These are phyloP conservation scores for Cordyceps pruinosa DNA, from an alignment of 2,329 filamentous ascomycete species.

Conservation along the genomic window DNA sequence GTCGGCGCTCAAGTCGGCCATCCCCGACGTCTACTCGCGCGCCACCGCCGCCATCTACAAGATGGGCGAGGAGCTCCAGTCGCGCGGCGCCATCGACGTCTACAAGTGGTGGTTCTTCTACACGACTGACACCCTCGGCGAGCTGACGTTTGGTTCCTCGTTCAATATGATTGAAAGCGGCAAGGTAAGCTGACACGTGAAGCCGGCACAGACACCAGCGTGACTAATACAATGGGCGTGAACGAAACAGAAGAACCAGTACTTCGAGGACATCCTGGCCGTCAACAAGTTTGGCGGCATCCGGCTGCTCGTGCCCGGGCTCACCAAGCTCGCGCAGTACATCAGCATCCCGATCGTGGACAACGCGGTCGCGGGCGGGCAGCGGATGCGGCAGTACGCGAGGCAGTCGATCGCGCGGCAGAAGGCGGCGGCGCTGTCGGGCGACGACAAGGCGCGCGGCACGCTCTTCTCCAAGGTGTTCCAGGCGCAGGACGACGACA, in stretches of 20 bases:
- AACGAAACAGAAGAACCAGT: slow-evolving; percentile 9
- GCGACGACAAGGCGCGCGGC: slow-evolving; percentile 17
- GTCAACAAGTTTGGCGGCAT: slow-evolving; percentile 19
- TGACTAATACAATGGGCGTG: not conserved
- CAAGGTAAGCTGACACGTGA: slow-evolving; percentile 28
- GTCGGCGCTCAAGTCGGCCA: slow-evolving; percentile 25
- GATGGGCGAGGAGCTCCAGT: slow-evolving; percentile 38
- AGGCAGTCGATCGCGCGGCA: slow-evolving; percentile 24
- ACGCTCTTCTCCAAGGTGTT: slow-evolving; percentile 34
- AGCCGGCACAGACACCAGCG: not conserved
- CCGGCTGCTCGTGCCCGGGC: slow-evolving; percentile 22
- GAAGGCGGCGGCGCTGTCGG: slow-evolving; percentile 17
- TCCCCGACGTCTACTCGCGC: slow-evolving; percentile 28
- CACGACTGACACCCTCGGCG: slow-evolving; percentile 46
- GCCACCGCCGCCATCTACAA: slow-evolving; percentile 33
- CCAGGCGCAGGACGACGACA: slow-evolving; percentile 25
- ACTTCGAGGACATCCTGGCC: slow-evolving; percentile 8
- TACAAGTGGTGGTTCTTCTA: slow-evolving; percentile 49
- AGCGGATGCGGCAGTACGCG: slow-evolving; percentile 21
- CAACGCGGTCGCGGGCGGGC: slow-evolving; percentile 1
- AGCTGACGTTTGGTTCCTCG: slow-evolving; percentile 49
- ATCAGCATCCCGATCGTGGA: slow-evolving; percentile 21
- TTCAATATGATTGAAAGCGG: slow-evolving; percentile 45
- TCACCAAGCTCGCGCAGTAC: slow-evolving; percentile 20
- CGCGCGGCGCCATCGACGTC: slow-evolving; percentile 34